phyloP scores from a whole-genome alignment of 768 basidiomycete genomes.

The Agaricus sinodeliciosus region DNA sequence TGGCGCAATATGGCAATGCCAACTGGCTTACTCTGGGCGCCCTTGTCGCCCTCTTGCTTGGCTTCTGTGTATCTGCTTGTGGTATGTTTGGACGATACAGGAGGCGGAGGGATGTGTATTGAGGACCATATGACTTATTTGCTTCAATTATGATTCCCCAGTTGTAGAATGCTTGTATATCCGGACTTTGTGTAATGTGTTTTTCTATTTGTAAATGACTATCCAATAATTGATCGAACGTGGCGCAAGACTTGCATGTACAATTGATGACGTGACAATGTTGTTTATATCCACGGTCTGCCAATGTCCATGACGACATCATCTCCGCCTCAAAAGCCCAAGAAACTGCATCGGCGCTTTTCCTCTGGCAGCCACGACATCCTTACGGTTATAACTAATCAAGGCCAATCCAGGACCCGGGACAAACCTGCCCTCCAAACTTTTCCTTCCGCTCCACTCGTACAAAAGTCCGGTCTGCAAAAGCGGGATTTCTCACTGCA shows the following conservation, averaged over 20 bases:
- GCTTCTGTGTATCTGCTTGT: constrained; percentile 58
- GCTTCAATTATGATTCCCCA: no score
- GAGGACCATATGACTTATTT: constrained; percentile 5
- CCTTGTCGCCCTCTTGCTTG: constrained; percentile 56
- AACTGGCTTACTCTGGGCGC: constrained; percentile 80
- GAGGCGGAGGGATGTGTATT: constrained; percentile 24
- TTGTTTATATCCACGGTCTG: neutral
- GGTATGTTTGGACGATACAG: constrained; percentile 66
- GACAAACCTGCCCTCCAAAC: neutral
- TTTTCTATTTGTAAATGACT: no score
- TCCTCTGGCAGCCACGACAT: constrained; percentile 8
- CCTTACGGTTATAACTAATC: neutral
- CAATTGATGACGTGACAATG: neutral
- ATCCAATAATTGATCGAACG: no score
- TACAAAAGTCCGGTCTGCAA: neutral
- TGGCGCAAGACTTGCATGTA: no score
- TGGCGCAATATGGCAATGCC: constrained; percentile 68
- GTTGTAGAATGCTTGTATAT: no score
- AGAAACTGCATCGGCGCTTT: constrained; percentile 3
- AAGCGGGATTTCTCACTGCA: neutral
- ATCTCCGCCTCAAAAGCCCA: neutral
- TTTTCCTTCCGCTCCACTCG: constrained; percentile 1
- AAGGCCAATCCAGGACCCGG: neutral
- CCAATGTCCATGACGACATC: constrained; percentile 2
- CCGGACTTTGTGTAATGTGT: no score